These are phyloP conservation scores for Lipomyces yamanashiensis DNA, from an alignment of 805 yeast species.

Conservation along the genomic window DNA sequence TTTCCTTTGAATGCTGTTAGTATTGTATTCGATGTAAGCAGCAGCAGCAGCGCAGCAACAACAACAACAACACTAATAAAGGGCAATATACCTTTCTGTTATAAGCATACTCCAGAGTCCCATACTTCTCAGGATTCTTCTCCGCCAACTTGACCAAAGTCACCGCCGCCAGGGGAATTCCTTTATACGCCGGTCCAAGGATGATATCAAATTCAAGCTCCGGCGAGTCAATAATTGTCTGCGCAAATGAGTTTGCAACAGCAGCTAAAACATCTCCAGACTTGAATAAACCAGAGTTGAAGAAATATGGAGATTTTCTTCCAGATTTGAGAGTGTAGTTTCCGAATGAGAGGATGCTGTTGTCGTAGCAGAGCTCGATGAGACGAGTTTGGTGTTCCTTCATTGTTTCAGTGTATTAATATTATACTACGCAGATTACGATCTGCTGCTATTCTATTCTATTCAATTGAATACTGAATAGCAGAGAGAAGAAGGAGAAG, in stretches of 20 bases:
- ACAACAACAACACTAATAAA: neutral
- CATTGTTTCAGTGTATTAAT: constrained; percentile 20
- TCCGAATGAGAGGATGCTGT: constrained; percentile 86
- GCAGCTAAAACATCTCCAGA: constrained; percentile 79
- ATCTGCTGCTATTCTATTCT: neutral
- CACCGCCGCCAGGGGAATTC: constrained; percentile 92
- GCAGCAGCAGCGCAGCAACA: too few species aligned
- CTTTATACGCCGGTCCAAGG: constrained; percentile 98
- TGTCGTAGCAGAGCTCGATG: constrained; percentile 78
- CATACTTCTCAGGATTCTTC: constrained; percentile 71
- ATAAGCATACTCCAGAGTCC: constrained; percentile 81
- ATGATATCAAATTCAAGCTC: constrained; percentile 85
- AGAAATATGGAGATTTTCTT: constrained; percentile 92
- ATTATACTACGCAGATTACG: too few species aligned
- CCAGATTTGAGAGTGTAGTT: constrained; percentile 89
- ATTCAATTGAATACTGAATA: neutral
- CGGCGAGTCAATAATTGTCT: constrained; percentile 72
- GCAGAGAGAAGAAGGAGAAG: too few species aligned
- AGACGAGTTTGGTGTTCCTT: constrained; percentile 49
- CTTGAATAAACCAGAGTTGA: constrained; percentile 88
- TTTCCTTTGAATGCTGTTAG: constrained; percentile 52
- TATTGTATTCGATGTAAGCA: neutral
- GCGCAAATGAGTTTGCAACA: constrained; percentile 86
- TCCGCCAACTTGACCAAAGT: constrained; percentile 92
- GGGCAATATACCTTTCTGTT: constrained; percentile 67